phyloP scores from a whole-genome alignment of 108 stramenopile species.

The Poteriospumella lacustris region DNA sequence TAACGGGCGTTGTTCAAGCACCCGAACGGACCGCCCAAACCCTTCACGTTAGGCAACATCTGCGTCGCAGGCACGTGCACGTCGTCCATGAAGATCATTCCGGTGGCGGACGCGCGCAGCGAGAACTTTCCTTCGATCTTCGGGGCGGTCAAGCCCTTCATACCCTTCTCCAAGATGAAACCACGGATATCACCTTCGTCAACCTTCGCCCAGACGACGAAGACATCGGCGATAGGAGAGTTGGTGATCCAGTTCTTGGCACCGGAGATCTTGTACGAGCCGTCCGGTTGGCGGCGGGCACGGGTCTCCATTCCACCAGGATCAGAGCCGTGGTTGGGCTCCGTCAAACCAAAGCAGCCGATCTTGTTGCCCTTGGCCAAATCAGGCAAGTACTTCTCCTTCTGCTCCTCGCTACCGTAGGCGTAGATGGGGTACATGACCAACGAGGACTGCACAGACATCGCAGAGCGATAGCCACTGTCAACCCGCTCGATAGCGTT shows the following conservation, averaged over 20 bases:
- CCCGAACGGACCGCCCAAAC: slow-evolving; percentile 67
- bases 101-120: slow-evolving; percentile 74
- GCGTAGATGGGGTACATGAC: slow-evolving; percentile 94
- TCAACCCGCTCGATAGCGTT: slow-evolving; percentile 79
- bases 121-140: slow-evolving; percentile 82
- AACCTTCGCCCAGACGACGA: slow-evolving; percentile 77
- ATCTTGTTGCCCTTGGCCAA: slow-evolving; percentile 2
- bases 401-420: slow-evolving; percentile 74
- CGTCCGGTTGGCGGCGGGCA: slow-evolving; percentile 62
- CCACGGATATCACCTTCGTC: slow-evolving; percentile 72
- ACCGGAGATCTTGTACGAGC: slow-evolving; percentile 67
- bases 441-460: slow-evolving; percentile 82
- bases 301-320: slow-evolving; percentile 81
- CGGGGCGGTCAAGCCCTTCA: slow-evolving; percentile 63
- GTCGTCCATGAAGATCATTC: slow-evolving; percentile 86
- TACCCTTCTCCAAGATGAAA: slow-evolving; percentile 73
- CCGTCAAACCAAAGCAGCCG: slow-evolving; percentile 90
- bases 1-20: slow-evolving; percentile 91
- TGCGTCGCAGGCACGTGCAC: slow-evolving; percentile 58
- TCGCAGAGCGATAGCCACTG: slow-evolving; percentile 77
- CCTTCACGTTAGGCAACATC: slow-evolving; percentile 47
- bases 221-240: slow-evolving; percentile 85
- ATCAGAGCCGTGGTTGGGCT: slow-evolving; percentile 89
- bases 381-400: slow-evolving; percentile 46
- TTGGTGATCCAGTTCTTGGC: slow-evolving; percentile 96